Conservation (phyloP, 1,284 basidiomycete species). For the Ceratobasidium sp. region DNA sequence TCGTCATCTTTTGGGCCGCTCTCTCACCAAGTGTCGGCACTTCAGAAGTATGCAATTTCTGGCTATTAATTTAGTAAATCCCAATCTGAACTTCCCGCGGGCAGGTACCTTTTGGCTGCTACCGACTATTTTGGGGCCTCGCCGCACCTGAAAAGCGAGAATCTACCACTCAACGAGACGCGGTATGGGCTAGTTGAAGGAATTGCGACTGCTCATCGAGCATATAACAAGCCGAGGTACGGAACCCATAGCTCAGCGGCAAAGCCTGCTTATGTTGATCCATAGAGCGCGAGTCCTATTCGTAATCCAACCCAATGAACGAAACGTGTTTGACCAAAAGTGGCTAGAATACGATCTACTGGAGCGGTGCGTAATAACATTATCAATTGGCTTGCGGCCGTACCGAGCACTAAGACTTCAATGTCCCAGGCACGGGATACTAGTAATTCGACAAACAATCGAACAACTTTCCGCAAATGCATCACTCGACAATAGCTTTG, state of each 20-base stretch:
- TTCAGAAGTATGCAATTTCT: slow-evolving; percentile 75
- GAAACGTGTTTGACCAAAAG: slow-evolving; percentile 97
- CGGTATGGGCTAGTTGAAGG: slow-evolving; percentile 79
- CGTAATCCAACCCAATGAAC: slow-evolving; percentile 88
- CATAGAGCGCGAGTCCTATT: slow-evolving; percentile 83
- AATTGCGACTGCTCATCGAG: slow-evolving; percentile 81
- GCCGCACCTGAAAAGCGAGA: slow-evolving; percentile 66
- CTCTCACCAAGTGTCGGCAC: slow-evolving; percentile 75
- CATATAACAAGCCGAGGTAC: slow-evolving; percentile 70
- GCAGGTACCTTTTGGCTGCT: slow-evolving; percentile 73
- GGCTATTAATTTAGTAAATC: slow-evolving; percentile 25
- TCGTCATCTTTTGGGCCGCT: slow-evolving; percentile 91
- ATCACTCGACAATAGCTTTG: slow-evolving; percentile 61
- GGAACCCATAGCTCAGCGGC: slow-evolving; percentile 49
- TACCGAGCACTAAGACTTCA: not conserved
- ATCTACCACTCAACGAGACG: slow-evolving; percentile 82
- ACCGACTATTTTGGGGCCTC: slow-evolving; percentile 76
- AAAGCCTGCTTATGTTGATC: not conserved
- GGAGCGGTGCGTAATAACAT: slow-evolving; percentile 65
- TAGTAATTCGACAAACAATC: slow-evolving; percentile 80
- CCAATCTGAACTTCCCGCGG: not conserved
- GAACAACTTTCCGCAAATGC: slow-evolving; percentile 70
- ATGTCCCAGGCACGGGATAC: slow-evolving; percentile 73
- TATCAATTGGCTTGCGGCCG: not conserved
- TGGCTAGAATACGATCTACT: slow-evolving; percentile 89